Evolutionary conservation across 805 yeast genomes (phyloP).

Genomic region (Blastobotrys terrestris): DNA sequence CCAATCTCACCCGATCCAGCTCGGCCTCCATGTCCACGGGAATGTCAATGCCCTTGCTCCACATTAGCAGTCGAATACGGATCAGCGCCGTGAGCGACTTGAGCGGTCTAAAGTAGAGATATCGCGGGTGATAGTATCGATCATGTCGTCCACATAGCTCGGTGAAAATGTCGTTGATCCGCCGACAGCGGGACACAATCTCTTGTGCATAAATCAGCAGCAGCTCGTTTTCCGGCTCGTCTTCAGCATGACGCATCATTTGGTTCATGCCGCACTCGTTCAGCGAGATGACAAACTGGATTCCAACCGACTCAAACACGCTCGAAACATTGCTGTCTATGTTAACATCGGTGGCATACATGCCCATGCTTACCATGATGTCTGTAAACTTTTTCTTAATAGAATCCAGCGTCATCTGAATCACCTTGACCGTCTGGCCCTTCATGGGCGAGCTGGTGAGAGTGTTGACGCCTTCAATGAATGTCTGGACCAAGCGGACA

Average conservation of each 20-base stretch:
- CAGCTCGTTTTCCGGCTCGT: background rate
- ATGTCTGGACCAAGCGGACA: background rate
- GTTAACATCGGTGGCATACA: background rate
- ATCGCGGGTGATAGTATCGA: background rate
- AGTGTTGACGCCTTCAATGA: background rate
- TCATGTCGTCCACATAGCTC: background rate
- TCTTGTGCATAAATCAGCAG: background rate
- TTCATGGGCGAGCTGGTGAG: background rate
- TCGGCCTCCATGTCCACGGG: constrained; percentile 24
- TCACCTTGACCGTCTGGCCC: background rate
- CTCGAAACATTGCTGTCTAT: background rate
- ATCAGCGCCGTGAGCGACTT: constrained; percentile 17
- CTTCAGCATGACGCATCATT: background rate
- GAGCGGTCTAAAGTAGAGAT: constrained; percentile 16
- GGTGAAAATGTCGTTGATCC: background rate
- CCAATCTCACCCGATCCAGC: constrained; percentile 18
- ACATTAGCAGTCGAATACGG: constrained; percentile 12
- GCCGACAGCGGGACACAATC: background rate
- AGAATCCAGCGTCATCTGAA: background rate
- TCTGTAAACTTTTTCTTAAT: background rate
- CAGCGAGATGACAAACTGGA: background rate
- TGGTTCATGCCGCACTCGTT: background rate
- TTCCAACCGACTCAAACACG: background rate
- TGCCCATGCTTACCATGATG: background rate
- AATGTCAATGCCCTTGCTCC: constrained; percentile 21